phyloP scores from a whole-genome alignment of 2,329 filamentous ascomycete species.

The Aspergillus fischeri region DNA sequence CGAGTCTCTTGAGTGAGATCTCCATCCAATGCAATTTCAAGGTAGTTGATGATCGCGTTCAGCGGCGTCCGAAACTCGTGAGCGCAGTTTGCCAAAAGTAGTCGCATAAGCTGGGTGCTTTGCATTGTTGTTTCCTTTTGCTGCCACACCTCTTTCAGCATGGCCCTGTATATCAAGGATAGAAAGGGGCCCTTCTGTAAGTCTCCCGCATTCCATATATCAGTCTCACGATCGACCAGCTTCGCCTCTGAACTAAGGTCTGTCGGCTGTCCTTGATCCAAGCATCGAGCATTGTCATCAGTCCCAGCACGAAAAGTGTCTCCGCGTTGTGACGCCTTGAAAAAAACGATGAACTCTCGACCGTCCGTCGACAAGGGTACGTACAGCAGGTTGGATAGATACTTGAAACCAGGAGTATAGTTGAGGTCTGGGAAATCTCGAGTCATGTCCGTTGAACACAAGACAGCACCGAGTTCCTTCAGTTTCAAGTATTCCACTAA shows the following conservation, averaged over 20 bases:
- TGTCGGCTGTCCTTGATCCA: constrained; percentile 77
- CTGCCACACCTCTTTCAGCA: constrained; percentile 86
- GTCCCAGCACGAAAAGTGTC: constrained; percentile 70
- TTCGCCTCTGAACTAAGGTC: constrained; percentile 74
- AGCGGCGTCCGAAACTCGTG: constrained; percentile 88
- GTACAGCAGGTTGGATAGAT: constrained; percentile 73
- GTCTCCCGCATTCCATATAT: constrained; percentile 82
- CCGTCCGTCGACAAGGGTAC: constrained; percentile 75
- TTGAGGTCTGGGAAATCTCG: constrained; percentile 76
- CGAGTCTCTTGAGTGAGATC: constrained; percentile 73
- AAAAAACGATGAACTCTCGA: constrained; percentile 85
- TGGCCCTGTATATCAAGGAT: constrained; percentile 76
- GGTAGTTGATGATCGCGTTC: constrained; percentile 91
- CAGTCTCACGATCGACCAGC: constrained; percentile 64
- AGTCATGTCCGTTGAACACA: constrained; percentile 70
- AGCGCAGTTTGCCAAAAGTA: constrained; percentile 81
- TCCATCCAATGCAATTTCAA: constrained; percentile 85
- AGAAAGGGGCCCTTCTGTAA: constrained; percentile 84
- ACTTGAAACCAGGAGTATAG: constrained; percentile 73
- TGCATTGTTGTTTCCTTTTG: constrained; percentile 83
- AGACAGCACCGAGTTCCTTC: constrained; percentile 67
- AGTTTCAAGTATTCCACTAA: constrained; percentile 81
- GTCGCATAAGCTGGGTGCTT: constrained; percentile 71
- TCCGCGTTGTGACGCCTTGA: constrained; percentile 71
- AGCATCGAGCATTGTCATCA: constrained; percentile 72